A percentile compares a stretch with the other conserved stretches of the same genome.
phyloP scores from a whole-genome alignment of 208 protist species.

The Trypanosoma avium region DNA sequence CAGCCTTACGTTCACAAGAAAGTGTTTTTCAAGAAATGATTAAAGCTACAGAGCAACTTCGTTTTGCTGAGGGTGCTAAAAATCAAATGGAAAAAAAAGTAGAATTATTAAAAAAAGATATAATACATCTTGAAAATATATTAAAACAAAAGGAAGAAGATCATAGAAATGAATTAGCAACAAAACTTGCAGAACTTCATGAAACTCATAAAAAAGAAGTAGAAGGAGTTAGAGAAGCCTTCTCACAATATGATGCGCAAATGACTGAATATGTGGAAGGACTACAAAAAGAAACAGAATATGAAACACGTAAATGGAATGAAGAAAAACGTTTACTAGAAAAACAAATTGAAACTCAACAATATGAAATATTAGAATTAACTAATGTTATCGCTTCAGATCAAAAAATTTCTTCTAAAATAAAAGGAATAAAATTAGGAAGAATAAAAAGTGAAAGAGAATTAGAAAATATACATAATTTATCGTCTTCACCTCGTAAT shows the following conservation, averaged over 20 bases:
- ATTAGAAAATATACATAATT: neutral
- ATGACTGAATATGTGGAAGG: constrained; percentile 44
- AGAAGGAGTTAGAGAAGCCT: constrained; percentile 39
- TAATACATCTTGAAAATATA: constrained; percentile 6
- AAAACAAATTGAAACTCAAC: constrained; percentile 30
- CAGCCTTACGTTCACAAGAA: constrained; percentile 23
- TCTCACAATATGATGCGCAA: constrained; percentile 46
- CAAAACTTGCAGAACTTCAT: constrained; percentile 30
- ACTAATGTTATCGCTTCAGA: neutral
- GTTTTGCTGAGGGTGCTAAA: constrained; percentile 10
- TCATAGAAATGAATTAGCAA: constrained; percentile 11
- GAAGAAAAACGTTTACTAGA: constrained; percentile 36
- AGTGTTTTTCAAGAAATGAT: constrained; percentile 33
- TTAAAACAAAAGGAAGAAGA: neutral
- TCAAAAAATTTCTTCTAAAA: neutral
- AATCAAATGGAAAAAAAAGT: constrained; percentile 15
- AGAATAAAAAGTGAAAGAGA: neutral
- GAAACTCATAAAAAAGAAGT: constrained; percentile 37
- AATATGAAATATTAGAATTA: constrained; percentile 21
- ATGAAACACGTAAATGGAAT: constrained; percentile 36
- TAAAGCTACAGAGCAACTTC: constrained; percentile 24
- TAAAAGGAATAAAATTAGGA: neutral
- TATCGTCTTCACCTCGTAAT: neutral
- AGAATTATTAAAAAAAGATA: constrained; percentile 9
- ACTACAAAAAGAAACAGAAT: constrained; percentile 34